Conservation (phyloP, 2,329 filamentous ascomycete genomes). For the Alternaria postmessia region DNA sequence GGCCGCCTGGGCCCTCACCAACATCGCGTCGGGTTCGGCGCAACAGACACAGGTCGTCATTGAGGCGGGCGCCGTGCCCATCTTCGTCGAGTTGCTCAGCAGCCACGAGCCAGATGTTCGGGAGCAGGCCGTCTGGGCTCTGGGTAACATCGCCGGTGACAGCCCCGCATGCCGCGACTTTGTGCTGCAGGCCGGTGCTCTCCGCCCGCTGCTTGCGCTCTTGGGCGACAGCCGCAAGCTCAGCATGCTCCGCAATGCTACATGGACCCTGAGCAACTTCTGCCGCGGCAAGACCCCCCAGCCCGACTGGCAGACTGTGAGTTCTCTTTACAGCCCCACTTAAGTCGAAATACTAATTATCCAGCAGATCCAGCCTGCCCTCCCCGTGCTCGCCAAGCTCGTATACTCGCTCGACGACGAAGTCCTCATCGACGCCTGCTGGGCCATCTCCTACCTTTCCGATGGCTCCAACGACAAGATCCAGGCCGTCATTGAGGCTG, state of each 20-base stretch:
- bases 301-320: constrained; percentile 94
- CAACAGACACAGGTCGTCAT: constrained; percentile 99
- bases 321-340: constrained; percentile 47
- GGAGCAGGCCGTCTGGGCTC: constrained; percentile 97
- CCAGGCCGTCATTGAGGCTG: constrained; percentile 97
- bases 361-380: constrained; percentile 84
- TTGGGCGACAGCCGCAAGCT: constrained; percentile 98
- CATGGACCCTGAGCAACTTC: constrained; percentile 99
- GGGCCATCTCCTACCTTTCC: constrained; percentile 98
- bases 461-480: constrained; percentile 99
- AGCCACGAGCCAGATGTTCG: constrained; percentile 98
- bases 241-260: constrained; percentile 98
- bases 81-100: constrained; percentile 94
- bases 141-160: constrained; percentile 98
- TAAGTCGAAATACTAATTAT: constrained; percentile 11
- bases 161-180: constrained; percentile 98
- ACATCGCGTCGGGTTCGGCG: constrained; percentile 97
- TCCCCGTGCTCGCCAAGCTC: constrained; percentile 94
- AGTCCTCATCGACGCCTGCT: constrained; percentile 98
- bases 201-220: constrained; percentile 87
- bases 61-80: constrained; percentile 95
- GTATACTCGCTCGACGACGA: constrained; percentile 99
- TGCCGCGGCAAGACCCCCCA: constrained; percentile 99
- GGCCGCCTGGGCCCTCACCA: constrained; percentile 98
- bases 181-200: constrained; percentile 87